Evolutionary conservation across 352 stramenopile species (phyloP), one percentile per base, ranked within the genome.

Genomic region (Phytophthora sansomeana): DNA sequence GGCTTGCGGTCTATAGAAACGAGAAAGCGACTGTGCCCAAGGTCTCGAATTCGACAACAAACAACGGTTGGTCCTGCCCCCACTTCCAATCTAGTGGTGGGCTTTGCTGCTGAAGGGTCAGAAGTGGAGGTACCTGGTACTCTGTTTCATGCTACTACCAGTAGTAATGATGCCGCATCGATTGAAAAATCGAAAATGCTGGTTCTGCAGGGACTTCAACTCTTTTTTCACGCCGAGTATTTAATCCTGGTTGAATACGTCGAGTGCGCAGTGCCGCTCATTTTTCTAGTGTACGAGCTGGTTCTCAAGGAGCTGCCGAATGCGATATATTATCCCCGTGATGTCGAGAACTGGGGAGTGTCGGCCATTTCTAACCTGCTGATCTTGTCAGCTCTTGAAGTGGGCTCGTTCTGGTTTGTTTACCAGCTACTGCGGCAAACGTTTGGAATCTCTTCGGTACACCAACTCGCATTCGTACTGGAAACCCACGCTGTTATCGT

Each of bases 191-290:
- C 57, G 4, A 42, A 43, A n/a, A 50, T 67, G 24, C 13, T 67
- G 6, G 24, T 73, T 3, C 26, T 50, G 6, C 30, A 75, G 24
- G 46, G 43, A 13, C 29, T 73, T 11, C 43, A 63, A 33, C 33
- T 78, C 30, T 57, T 79, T 0, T 77, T 75, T 55, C 60, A 57
- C 17, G 69, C 60, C 39, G 74, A 77, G 29, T 70, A 69, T 28
- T 43, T 78, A 8, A 33, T 58, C 14, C 50, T 81, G 0, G 61
- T 60, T 35, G 69, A 81, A 58, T 81, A 81, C 46, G 47, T 81
- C 35, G 65, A 76, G 35, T 75, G 66, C 11, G 41, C 73, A 26
- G 56, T 77, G 16, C 74, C 74, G 10, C 47, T 69, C n/a, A 28
- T 70, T 5, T 80, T 78, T 46, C 52, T 67, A 8, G 5, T 58